These are phyloP conservation scores for Quercus gilva DNA, from an alignment of 306 rosid genomes.

Conservation along the genomic window DNA sequence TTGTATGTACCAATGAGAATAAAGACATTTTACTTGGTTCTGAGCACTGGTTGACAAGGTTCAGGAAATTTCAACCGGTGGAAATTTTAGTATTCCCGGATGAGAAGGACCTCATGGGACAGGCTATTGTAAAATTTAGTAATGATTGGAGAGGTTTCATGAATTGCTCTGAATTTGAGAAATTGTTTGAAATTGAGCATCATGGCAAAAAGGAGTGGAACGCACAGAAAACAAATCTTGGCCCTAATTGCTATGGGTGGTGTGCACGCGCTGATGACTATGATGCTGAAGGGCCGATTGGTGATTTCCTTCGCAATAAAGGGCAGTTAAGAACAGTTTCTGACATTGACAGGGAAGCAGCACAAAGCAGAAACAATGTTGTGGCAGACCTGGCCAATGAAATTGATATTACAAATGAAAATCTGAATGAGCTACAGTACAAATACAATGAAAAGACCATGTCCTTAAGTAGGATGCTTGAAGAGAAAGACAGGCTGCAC, in stretches of 20 bases:
- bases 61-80: conserved; percentile 52
- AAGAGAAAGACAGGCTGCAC: conserved; percentile 79
- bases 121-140: conserved; percentile 58
- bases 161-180: conserved; percentile 74
- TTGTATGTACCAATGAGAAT: conserved; percentile 35
- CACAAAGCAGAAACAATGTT: conserved; percentile 49
- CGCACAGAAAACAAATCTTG: conserved; percentile 27
- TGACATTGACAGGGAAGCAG: conserved; percentile 74
- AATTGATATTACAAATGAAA: conserved; percentile 72
- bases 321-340: conserved; percentile 79
- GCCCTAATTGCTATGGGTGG: conserved; percentile 75
- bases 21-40: conserved; percentile 32
- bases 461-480: conserved; percentile 86
- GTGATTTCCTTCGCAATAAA: conserved; percentile 72
- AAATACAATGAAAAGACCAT: conserved; percentile 68
- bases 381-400: conserved; percentile 65
- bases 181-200: conserved; percentile 47
- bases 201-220: conserved; percentile 66
- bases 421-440: conserved; percentile 54
- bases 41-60: conserved; percentile 55
- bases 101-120: conserved; percentile 31
- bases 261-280: conserved; percentile 82
- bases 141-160: conserved; percentile 77
- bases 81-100: conserved; percentile 38
- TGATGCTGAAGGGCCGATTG: conserved; percentile 55